Evolutionary conservation across 2,329 filamentous ascomycete genomes (phyloP).

Genomic region (Epichloe brachyelytri): DNA sequence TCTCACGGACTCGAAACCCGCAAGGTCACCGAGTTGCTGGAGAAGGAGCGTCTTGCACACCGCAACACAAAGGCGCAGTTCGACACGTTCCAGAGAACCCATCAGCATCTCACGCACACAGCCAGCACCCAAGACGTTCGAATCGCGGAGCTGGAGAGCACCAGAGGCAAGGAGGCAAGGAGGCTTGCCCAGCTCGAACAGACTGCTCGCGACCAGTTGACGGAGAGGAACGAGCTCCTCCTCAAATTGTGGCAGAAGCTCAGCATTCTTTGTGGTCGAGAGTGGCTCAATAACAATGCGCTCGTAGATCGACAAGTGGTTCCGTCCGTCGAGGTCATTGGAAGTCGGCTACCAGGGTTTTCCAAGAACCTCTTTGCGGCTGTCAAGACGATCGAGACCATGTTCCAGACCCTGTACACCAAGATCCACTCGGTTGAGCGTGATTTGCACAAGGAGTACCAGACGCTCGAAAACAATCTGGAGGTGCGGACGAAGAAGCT

Average conservation of each 20-base stretch:
- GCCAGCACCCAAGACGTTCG: constrained; percentile 75
- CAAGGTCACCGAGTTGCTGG: constrained; percentile 74
- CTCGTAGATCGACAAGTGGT: constrained; percentile 76
- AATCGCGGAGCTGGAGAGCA: constrained; percentile 75
- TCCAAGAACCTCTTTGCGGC: constrained; percentile 80
- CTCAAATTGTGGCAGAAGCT: constrained; percentile 84
- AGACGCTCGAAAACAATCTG: constrained; percentile 68
- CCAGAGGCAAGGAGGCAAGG: constrained; percentile 63
- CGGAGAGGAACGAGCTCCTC: constrained; percentile 78
- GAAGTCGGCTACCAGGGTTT: constrained; percentile 75
- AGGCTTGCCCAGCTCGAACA: constrained; percentile 65
- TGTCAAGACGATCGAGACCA: constrained; percentile 72
- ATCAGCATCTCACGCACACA: constrained; percentile 75
- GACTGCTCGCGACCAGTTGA: constrained; percentile 73
- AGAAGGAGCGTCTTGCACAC: constrained; percentile 77
- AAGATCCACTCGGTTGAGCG: constrained; percentile 79
- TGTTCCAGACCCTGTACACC: constrained; percentile 64
- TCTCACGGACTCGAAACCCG: constrained; percentile 76
- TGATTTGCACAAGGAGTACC: constrained; percentile 83
- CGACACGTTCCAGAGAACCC: constrained; percentile 77
- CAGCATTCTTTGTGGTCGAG: constrained; percentile 71
- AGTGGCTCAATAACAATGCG: constrained; percentile 84
- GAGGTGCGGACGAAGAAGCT: constrained; percentile 72
- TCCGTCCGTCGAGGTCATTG: constrained; percentile 74
- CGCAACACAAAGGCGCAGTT: constrained; percentile 79